Evolutionary conservation across 2,329 filamentous ascomycete species (phyloP), one percentile per base, ranked within the genome.

Genomic region (Clarireedia sp.): DNA sequence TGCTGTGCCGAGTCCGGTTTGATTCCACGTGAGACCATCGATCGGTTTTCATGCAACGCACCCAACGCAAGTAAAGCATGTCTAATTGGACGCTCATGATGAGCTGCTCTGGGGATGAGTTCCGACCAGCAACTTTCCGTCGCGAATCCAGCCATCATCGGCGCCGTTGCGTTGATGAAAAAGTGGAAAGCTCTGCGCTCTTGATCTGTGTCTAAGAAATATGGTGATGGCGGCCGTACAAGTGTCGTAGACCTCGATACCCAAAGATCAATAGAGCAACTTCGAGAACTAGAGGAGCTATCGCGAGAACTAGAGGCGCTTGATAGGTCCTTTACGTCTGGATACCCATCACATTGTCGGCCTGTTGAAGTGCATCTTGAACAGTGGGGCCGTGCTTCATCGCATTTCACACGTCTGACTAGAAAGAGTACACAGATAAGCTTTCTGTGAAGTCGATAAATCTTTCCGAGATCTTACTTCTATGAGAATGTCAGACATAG

Each of bases 331-430:
- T 45, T 7, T 21, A 10, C 8, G 8, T 45, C 12, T 8, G 19
- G 41, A 17, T 54, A 49, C 19, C 45, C 51, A 5, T 54, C 51
- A 23, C 51, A 54, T 23, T 17, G 33, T 37, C 37, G 23, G 2
- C 51, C 45, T 3, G 45, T 54, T 14, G 33, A 41, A 17, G 17
- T 26, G 23, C 36, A 51, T 41, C 37, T n/a, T 16, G 10, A 23
- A 43, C 48, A 51, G 2, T 12, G 19, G 10, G 51, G 51, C 3
- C 16, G 43, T 29, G 19, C 29, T 40, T 54, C 51, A 14, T 54
- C 51, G 17, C 51, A 54, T 40, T 54, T 54, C 8, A 54, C 36
- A 23, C 44, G 44, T 26, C 51, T 26, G 29, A 54, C 43, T 54
- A 38, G 2, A 40, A n/a, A 19, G 6, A 10, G 45, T n/a, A 24